These are phyloP conservation scores for Arachnopeziza araneosa DNA, from an alignment of 2,329 filamentous ascomycete species.

Conservation along the genomic window DNA sequence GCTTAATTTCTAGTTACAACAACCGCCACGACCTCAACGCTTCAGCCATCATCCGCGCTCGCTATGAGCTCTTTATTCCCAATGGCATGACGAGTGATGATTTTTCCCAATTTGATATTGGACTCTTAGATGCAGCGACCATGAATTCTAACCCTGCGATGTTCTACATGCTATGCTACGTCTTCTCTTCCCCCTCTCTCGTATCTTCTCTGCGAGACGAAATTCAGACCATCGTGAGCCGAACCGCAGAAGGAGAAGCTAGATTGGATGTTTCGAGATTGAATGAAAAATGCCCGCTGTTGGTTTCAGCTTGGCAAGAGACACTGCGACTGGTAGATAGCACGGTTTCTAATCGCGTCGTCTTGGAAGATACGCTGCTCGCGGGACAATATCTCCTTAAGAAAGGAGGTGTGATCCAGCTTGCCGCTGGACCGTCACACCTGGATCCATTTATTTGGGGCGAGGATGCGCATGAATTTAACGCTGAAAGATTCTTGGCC, in stretches of 20 bases:
- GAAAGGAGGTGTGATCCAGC: constrained; percentile 37
- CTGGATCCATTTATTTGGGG: constrained; percentile 38
- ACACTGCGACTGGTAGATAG: constrained; percentile 36
- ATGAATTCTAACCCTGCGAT: constrained; percentile 34
- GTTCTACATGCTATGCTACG: constrained; percentile 33
- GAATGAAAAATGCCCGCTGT: constrained; percentile 34
- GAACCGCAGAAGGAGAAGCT: background rate
- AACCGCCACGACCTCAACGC: constrained; percentile 21
- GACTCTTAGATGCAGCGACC: constrained; percentile 26
- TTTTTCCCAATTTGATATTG: constrained; percentile 29
- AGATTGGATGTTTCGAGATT: constrained; percentile 34
- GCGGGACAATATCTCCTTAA: constrained; percentile 35
- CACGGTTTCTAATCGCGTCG: constrained; percentile 33
- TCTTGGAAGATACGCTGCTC: constrained; percentile 38
- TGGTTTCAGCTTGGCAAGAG: constrained; percentile 41
- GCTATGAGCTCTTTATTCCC: background rate
- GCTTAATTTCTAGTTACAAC: constrained; percentile 24
- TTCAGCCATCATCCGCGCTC: background rate
- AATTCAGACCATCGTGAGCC: constrained; percentile 7
- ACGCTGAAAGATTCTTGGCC: constrained; percentile 34
- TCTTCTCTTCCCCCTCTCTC: constrained; percentile 30
- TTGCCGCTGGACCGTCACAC: constrained; percentile 39
- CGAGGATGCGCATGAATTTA: constrained; percentile 34
- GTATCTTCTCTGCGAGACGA: constrained; percentile 28
- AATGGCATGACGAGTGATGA: constrained; percentile 8